A percentile compares a stretch with the other conserved stretches of the same genome.
phyloP scores from a whole-genome alignment of 2,329 filamentous ascomycete species.

The Diplodia intermedia region DNA sequence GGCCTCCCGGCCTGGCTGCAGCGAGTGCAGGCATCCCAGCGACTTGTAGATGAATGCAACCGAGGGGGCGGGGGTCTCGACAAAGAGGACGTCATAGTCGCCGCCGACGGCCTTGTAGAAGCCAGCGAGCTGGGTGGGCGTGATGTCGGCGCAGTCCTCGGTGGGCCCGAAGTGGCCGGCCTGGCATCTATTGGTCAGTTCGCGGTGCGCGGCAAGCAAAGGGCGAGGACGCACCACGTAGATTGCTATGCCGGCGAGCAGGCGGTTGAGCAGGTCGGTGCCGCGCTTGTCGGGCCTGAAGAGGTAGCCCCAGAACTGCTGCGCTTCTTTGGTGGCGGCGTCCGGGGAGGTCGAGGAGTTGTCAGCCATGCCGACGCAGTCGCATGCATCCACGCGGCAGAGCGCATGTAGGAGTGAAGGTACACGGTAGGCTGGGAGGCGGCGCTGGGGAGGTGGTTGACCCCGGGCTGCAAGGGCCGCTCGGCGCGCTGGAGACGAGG shows the following conservation, averaged over 20 bases:
- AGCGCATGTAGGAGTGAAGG: constrained; percentile 18
- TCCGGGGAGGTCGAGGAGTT: constrained; percentile 37
- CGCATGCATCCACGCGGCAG: constrained; percentile 16
- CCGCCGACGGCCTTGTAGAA: constrained; percentile 57
- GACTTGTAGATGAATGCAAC: constrained; percentile 94
- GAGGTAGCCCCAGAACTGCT: constrained; percentile 59
- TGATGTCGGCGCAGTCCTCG: constrained; percentile 55
- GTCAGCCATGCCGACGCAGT: constrained; percentile 31
- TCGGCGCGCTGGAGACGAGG: constrained; percentile 22
- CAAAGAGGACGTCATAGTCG: constrained; percentile 69
- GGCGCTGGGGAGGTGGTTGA: constrained; percentile 9
- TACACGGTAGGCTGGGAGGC: neutral
- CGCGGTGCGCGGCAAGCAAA: neutral
- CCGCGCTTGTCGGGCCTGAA: constrained; percentile 60
- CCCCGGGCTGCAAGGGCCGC: constrained; percentile 26
- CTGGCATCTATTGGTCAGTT: constrained; percentile 38
- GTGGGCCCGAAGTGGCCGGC: constrained; percentile 52
- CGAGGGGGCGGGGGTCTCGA: constrained; percentile 72
- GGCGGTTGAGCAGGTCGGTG: constrained; percentile 54
- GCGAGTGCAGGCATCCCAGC: constrained; percentile 85
- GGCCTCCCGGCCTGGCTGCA: constrained; percentile 71
- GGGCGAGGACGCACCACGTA: constrained; percentile 49
- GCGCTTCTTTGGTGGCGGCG: constrained; percentile 51
- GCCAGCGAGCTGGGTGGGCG: constrained; percentile 56
- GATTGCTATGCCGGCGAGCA: constrained; percentile 56